Evolutionary conservation across 208 protist genomes (phyloP), one percentile per base, ranked within the genome.

Genomic region (Wallacemonas sp.): DNA sequence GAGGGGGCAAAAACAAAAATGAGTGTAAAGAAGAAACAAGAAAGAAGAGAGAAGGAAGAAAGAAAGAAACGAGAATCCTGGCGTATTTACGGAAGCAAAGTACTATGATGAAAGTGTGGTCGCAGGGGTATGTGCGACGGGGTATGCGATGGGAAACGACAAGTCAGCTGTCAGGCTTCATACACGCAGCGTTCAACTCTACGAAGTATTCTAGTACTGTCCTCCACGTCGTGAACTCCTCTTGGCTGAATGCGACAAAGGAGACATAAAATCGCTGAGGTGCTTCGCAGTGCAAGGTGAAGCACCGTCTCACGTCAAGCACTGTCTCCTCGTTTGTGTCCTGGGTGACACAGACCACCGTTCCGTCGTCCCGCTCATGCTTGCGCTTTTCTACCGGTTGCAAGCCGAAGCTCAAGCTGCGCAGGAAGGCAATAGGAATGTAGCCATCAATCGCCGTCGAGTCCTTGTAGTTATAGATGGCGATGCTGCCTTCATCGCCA

Each of bases 231-330:
- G 76, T 28, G 12, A 82, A 72, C 32, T 81, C 71, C 20, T 77
- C 55, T 8, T 87, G 70, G 4, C 48, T 76, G 14, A 71, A 65
- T 0, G 77, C 70, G 29, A 87, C 76, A 52, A 87, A 87, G 14
- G 63, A 84, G 0, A 84, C 78, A 41, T 87, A 87, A 32, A 87
- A 84, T 32, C 73, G 52, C 57, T 81, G 73, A 2, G 81, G 77
- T 8, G 76, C 65, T 7, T 63, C 62, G 54, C 78, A 87, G 59
- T 87, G 81, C 2, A 87, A 57, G 2, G 81, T 83, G 29, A 87
- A 79, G 12, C 77, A 75, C 3, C 76, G 70, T 25, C 57, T 65
- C 16, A 81, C 77, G 3, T 75, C 39, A 14, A 72, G 36, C 7
- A 44, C 22, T 2, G 7, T 42, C 8, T 18, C 57, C 70, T 12